Evolutionary conservation across 768 basidiomycete species (phyloP), one percentile per base, ranked within the genome.

Genomic region (Candolleomyces aberdarensis): DNA sequence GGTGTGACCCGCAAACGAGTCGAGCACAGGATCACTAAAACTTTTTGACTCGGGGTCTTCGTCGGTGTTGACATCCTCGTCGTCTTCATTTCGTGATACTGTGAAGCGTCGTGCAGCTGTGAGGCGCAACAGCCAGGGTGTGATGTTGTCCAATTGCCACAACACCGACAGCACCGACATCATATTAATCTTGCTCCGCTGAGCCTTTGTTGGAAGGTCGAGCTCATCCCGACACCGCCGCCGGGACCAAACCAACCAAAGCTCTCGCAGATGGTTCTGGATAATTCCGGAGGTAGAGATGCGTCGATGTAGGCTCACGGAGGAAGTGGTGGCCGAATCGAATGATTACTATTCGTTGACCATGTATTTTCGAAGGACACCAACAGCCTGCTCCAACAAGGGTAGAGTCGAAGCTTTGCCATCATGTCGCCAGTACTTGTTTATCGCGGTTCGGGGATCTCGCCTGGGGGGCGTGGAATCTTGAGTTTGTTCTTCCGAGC

Each of bases 331-430:
- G 79, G 62, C 80, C 76, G 72, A 81, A 74, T 40, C 80, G 75
- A 19, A 80, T 69, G 17, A 76, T 76, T 29, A 80, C 72, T 40
- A 75, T 55, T 7, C 69, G 65, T 4, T 19, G 53, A 14, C 70
- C 69, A 31, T 68, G 64, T 6, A 47, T 54, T 10, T 60, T 66
- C 14, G 71, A 68, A 46, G n/a, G 79, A 75, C 26, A 82, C 77
- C 56, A 80, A 71, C 19, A 82, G 74, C 8, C 80, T 74, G 65
- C 79, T 80, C 22, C 74, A 72, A 63, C 81, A 82, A 14, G 79
- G 73, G 66, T 71, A 83, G n/a, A n/a, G n/a, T 31, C 80, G 71
- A n/a, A 69, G 66, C 62, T 79, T 80, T 1, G 78, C 77, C 62
- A 79, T 69, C 2, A 66, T 65, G 32, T 76, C 73, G 41, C 78